Evolutionary conservation across 768 basidiomycete genomes (phyloP), one percentile per base, ranked within the genome.

Genomic region (Kwoniella botswanensis): DNA sequence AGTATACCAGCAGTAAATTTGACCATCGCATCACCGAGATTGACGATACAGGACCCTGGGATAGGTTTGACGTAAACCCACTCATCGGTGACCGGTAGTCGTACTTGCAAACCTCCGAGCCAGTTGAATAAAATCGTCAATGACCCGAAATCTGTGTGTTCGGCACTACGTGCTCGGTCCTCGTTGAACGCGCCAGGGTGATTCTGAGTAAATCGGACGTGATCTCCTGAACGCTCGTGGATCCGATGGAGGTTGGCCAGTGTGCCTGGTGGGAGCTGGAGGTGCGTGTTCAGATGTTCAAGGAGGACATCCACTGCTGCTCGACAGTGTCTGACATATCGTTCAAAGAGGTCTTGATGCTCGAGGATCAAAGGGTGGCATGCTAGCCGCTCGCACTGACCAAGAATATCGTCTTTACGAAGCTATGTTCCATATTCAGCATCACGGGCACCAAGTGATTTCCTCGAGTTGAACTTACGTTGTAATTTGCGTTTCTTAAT

Each of bases 1-100:
- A 90, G 85, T 60, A 90, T 88, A 1, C 89, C 89, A 2, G 89
- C 89, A 43, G 88, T 89, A 76, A 90, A 88, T 46, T 90, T 80
- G 3, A 88, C 81, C 63, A 91, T 83, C 0, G 89, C 88, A 66
- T 90, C 90, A 6, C 89, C 90, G 6, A 89, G 69, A 70, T 89
- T 90, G 81, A 89, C 89, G 43, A 90, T 85, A 12, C 88, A 88
- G 68, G 88, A 87, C 2, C 87, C 86, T 2, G 87, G 87, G 55
- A 89, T 78, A 1, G 89, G 89, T 87, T 86, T 58, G 50, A 68
- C 72, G 50, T 72, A 75, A 13, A 75, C 74, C 74, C 74, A 75
- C 41, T 72, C 65, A 3, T 70, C 15, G 0, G 67, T 75, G 3
- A 70, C 65, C 10, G 74, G 71, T 12, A 17, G 42, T 3, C 74